Percentiles rank a stretch among this genome's conserved stretches.
These are phyloP conservation scores for Cladophialophora psammophila DNA, from an alignment of 2,329 filamentous ascomycete species.

Conservation along the genomic window DNA sequence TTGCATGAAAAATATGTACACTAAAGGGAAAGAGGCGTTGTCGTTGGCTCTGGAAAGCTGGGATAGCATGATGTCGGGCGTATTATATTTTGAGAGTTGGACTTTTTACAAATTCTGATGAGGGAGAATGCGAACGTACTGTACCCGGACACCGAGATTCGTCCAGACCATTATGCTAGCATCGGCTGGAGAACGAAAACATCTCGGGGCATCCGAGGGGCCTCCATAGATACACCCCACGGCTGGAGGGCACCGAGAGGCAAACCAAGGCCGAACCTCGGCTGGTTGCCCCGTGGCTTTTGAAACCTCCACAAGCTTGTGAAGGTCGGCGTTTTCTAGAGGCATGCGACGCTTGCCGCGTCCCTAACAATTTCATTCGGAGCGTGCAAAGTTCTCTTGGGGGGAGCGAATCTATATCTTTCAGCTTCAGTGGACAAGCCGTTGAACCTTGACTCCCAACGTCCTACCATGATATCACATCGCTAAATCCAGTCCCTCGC, in stretches of 20 bases:
- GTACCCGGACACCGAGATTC: constrained; percentile 13
- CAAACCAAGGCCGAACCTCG: constrained; percentile 15
- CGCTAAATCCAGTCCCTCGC: constrained; percentile 12
- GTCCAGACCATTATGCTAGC: not conserved
- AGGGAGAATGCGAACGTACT: not conserved
- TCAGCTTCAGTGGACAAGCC: not conserved
- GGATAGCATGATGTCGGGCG: not conserved
- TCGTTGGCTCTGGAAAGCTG: not conserved
- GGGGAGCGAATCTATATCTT: not conserved
- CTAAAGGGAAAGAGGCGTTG: not conserved
- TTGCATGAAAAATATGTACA: not conserved
- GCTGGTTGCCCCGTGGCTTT: not conserved
- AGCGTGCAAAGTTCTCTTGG: not conserved
- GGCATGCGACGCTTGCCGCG: constrained; percentile 6
- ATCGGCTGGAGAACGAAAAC: constrained; percentile 18
- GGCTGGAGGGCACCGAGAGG: constrained; percentile 7
- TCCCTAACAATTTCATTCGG: not conserved
- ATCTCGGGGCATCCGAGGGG: constrained; percentile 11
- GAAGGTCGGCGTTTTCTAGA: constrained; percentile 16
- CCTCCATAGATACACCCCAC: not conserved
- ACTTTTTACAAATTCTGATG: not conserved
- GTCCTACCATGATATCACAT: constrained; percentile 18
- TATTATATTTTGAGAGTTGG: not conserved
- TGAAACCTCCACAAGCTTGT: not conserved
- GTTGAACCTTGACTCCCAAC: not conserved